phyloP scores from a whole-genome alignment of 129 eudicot species.

The Sambucus nigra region DNA sequence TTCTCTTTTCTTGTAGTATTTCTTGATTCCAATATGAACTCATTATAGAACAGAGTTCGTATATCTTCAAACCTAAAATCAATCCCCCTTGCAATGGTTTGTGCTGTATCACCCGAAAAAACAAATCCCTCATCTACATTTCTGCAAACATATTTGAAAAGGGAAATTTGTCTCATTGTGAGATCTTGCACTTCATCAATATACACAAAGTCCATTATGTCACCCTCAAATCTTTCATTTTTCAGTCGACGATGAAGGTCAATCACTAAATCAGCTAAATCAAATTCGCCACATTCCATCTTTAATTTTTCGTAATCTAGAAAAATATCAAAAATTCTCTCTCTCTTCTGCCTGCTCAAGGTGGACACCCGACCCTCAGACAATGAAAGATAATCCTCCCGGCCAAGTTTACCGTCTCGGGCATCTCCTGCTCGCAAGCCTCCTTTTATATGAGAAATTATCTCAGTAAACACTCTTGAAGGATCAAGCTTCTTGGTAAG shows the following conservation, averaged over 20 bases:
- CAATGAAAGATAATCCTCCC: constrained; percentile 39
- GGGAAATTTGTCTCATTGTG: constrained; percentile 58
- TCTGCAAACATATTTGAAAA: constrained; percentile 53
- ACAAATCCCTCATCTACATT: constrained; percentile 78
- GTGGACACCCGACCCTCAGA: constrained; percentile 42
- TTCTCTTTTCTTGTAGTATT: constrained; percentile 28
- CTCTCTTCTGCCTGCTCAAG: constrained; percentile 29
- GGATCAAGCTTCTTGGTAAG: constrained; percentile 48
- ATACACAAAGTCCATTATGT: constrained; percentile 56
- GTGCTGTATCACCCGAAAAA: constrained; percentile 82
- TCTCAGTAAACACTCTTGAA: constrained; percentile 65
- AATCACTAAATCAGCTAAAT: constrained; percentile 65
- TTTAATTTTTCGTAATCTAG: constrained; percentile 55
- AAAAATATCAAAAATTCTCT: constrained; percentile 37
- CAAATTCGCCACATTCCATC: constrained; percentile 45
- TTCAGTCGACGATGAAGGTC: constrained; percentile 61
- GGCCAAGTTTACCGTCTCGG: constrained; percentile 16
- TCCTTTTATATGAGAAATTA: constrained; percentile 75
- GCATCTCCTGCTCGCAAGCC: constrained; percentile 30
- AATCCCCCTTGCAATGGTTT: constrained; percentile 75
- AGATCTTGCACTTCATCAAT: constrained; percentile 88
- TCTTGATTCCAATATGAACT: constrained; percentile 31
- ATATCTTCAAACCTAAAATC: constrained; percentile 77
- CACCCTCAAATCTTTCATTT: constrained; percentile 33
- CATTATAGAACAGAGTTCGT: constrained; percentile 40